Evolutionary conservation across 1,139 yeast genomes (phyloP).

Genomic region (Geotrichum fermentans): DNA sequence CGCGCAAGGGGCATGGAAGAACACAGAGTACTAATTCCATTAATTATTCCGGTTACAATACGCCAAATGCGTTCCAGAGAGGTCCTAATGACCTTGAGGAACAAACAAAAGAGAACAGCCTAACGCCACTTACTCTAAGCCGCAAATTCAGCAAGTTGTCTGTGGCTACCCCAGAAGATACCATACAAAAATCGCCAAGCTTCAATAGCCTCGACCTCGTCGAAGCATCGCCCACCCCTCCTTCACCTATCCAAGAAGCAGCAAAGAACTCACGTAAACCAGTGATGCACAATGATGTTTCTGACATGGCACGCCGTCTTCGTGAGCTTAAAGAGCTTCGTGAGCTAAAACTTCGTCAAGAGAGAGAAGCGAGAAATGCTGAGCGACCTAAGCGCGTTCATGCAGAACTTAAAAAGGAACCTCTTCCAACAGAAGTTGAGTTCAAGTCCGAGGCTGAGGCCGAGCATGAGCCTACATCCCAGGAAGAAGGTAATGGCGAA

Average conservation of each 20-base stretch:
- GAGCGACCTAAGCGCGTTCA: background rate
- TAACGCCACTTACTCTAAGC: too few relatives aligned
- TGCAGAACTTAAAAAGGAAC: background rate
- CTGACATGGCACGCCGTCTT: background rate
- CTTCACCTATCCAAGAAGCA: too few relatives aligned
- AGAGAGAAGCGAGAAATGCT: background rate
- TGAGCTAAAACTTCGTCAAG: background rate
- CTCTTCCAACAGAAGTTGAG: background rate
- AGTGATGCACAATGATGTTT: too few relatives aligned
- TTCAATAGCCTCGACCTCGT: too few relatives aligned
- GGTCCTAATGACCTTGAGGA: too few relatives aligned
- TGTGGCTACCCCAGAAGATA: too few relatives aligned
- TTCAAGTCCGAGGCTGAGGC: background rate
- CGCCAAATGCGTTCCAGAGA: background rate
- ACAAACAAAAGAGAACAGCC: too few relatives aligned
- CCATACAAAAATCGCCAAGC: too few relatives aligned
- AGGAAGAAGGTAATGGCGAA: background rate
- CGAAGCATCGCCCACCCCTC: too few relatives aligned
- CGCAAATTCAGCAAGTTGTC: too few relatives aligned
- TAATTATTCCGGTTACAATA: background rate
- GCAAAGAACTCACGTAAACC: too few relatives aligned
- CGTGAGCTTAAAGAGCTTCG: background rate
- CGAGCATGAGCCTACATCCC: background rate
- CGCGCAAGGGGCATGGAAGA: slow-evolving; percentile 14
- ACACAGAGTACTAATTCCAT: slow-evolving; percentile 14